Evolutionary conservation across 2,329 filamentous ascomycete species (phyloP), one percentile per base, ranked within the genome.

Genomic region (Cadophora sp.): DNA sequence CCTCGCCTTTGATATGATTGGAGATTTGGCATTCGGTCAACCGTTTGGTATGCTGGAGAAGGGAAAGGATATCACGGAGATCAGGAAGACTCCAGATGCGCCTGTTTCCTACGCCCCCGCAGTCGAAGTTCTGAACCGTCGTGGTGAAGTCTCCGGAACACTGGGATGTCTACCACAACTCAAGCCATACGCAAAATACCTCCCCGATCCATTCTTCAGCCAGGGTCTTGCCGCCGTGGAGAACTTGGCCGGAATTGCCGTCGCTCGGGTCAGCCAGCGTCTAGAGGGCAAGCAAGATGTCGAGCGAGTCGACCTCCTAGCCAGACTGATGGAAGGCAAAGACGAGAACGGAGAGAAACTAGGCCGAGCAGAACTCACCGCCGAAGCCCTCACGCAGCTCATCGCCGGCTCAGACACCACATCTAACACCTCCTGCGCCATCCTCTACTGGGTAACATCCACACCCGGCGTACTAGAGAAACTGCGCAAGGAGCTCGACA

Each of bases 381-480:
- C 93, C 43, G 94, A 97, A 80, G 94, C 94, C 0, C 82, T 97
- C 30, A 97, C 94, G 0, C 94, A 97, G 78, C 85, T 97, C 50
- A 97, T 94, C 73, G 91, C 91, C 1, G 91, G 91, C 30, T 89
- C 85, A 51, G 91, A 94, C 78, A 94, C 91, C 0, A 93, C 90
- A 0, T 90, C 87, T 61, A 94, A 93, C 80, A 91, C 94, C 0
- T 90, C 91, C 2, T 97, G 94, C 75, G 93, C 93, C 0, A 84
- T 97, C 45, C 84, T 97, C 0, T 97, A 90, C 81, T 92, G 94
- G 82, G 88, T 87, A 36, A 82, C 89, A 4, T 83, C 84, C 48
- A 91, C 91, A 0, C 91, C 92, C 0, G 83, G 89, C 1, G 91
- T 96, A 0, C 78, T 96, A 4, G 75, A 81, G 58, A 94, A 91